Percentiles rank a stretch among this genome's conserved stretches.
phyloP scores from a whole-genome alignment of 108 stramenopile genomes.

The Cylindrotheca closterium region DNA sequence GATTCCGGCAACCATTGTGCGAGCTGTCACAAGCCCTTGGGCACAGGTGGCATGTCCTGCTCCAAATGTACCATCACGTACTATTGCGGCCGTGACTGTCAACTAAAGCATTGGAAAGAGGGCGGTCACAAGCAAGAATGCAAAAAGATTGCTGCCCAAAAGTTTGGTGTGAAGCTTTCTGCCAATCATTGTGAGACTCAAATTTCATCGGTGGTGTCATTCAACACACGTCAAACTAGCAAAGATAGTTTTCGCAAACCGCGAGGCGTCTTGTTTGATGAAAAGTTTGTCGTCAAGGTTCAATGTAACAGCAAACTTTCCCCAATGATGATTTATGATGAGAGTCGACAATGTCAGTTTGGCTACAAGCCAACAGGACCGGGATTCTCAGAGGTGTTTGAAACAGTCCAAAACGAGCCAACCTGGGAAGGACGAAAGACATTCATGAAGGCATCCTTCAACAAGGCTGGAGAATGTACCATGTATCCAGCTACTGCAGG shows the following conservation, averaged over 20 bases:
- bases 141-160: not conserved
- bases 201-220: not conserved
- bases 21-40: not conserved
- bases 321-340: not conserved
- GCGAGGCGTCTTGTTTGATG: not conserved
- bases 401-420: constrained; percentile 9
- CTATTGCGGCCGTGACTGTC: constrained; percentile 7
- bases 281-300: not conserved
- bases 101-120: constrained; percentile 1
- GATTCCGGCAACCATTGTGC: no score
- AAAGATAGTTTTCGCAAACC: not conserved
- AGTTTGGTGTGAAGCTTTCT: not conserved
- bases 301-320: constrained; percentile 3
- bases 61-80: not conserved
- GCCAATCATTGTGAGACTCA: not conserved
- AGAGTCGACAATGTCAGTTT: not conserved
- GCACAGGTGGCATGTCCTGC: not conserved
- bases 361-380: not conserved
- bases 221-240: not conserved
- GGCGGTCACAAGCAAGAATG: not conserved
- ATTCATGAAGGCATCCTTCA: constrained; percentile 43
- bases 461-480: constrained; percentile 24
- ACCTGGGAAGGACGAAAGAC: constrained; percentile 34
- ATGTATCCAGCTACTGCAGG: constrained; percentile 28
- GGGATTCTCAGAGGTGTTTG: constrained; percentile 15